A percentile compares a stretch with the other conserved stretches of the same genome.
Evolutionary conservation across 768 basidiomycete species (phyloP).

Genomic region (Tylopilus intermedius): DNA sequence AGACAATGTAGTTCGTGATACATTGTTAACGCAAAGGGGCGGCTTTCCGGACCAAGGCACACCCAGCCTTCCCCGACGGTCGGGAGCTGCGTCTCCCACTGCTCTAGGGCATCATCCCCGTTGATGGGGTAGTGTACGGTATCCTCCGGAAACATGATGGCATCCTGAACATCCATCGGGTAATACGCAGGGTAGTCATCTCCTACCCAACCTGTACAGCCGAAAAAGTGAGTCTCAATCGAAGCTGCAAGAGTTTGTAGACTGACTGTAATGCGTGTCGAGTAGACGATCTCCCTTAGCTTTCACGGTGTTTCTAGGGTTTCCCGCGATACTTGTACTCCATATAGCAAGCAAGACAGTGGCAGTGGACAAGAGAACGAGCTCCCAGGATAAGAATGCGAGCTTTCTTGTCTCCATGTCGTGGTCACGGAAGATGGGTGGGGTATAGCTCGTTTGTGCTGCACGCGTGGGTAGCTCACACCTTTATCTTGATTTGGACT

Average conservation of each 20-base stretch:
- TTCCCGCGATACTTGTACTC: slow-evolving; percentile 12
- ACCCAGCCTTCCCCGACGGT: slow-evolving; percentile 19
- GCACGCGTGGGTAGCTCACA: not conserved
- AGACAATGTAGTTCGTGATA: slow-evolving; percentile 38
- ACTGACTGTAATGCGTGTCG: slow-evolving; percentile 19
- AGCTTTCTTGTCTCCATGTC: slow-evolving; percentile 13
- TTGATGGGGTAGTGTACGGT: slow-evolving; percentile 24
- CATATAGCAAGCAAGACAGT: slow-evolving; percentile 19
- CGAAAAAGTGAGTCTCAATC: not conserved
- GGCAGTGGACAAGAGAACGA: slow-evolving; percentile 20
- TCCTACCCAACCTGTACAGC: slow-evolving; percentile 19
- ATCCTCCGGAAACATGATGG: slow-evolving; percentile 25
- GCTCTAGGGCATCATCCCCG: slow-evolving; percentile 16
- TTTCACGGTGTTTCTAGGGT: not conserved
- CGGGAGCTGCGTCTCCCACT: slow-evolving; percentile 25
- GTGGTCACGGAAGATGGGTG: not conserved
- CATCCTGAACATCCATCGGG: slow-evolving; percentile 20
- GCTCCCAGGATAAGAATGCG: slow-evolving; percentile 10
- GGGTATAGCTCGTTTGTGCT: not conserved
- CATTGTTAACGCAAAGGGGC: slow-evolving; percentile 33
- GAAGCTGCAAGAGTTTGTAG: not conserved
- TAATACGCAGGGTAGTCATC: slow-evolving; percentile 27
- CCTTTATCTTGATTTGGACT: slow-evolving; percentile 5
- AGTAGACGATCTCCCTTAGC: not conserved
- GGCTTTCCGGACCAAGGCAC: slow-evolving; percentile 25